Conservation (phyloP, 139 green algal genomes). For the Gonium pectorale region DNA sequence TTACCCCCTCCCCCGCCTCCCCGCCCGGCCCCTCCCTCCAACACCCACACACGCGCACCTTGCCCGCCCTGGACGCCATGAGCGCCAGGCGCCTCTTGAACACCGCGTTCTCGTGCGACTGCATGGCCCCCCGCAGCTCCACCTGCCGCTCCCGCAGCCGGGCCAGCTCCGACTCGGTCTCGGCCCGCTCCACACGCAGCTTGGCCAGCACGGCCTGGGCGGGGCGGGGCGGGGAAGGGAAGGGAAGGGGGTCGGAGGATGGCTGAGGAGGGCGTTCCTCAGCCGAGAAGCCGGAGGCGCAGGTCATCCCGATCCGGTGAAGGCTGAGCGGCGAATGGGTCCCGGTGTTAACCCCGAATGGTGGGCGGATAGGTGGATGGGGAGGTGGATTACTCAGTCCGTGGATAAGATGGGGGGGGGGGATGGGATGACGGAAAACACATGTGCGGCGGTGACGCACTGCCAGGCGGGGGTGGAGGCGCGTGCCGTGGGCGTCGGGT, state of each 20-base stretch:
- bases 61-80: not conserved
- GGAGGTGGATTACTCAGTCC: too few relatives aligned
- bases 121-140: not conserved
- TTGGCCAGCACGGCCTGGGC: conserved; percentile 37
- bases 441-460: too few relatives aligned
- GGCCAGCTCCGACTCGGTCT: conserved; percentile 33
- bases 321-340: too few relatives aligned
- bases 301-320: too few relatives aligned
- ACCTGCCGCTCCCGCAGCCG: not conserved
- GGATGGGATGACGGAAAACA: too few relatives aligned
- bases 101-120: conserved; percentile 25
- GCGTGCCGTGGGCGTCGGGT: too few relatives aligned
- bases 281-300: too few relatives aligned
- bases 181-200: conserved; percentile 30
- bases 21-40: not conserved
- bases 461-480: too few relatives aligned
- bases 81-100: conserved; percentile 13
- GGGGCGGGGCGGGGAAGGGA: not conserved
- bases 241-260: not conserved
- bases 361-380: too few relatives aligned
- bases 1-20: not conserved
- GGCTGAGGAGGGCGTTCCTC: too few relatives aligned
- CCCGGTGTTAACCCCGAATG: too few relatives aligned
- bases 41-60: conserved; percentile 17
- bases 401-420: too few relatives aligned